These are phyloP conservation scores for Malus hybrid DNA, from an alignment of 331 rosid genomes.

Conservation along the genomic window DNA sequence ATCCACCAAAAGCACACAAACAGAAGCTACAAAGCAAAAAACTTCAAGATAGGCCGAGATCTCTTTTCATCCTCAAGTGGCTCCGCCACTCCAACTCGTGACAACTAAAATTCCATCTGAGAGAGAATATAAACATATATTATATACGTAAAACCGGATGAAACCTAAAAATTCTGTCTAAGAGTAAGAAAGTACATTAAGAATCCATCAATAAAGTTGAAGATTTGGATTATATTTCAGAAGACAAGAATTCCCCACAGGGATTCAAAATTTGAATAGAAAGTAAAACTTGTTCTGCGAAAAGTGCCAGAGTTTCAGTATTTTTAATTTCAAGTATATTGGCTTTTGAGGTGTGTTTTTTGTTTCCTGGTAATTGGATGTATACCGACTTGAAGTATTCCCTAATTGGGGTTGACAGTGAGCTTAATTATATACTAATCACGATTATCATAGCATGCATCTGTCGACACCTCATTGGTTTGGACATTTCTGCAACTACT, in stretches of 20 bases:
- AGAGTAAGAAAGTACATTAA: not conserved
- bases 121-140: no score
- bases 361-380: slow-evolving; percentile 67
- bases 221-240: slow-evolving; percentile 26
- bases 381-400: slow-evolving; percentile 29
- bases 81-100: no score
- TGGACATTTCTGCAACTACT: slow-evolving; percentile 52
- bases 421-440: slow-evolving; percentile 17
- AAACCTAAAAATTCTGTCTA: not conserved
- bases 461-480: slow-evolving; percentile 29
- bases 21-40: no score
- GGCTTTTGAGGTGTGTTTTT: slow-evolving; percentile 78
- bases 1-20: no score
- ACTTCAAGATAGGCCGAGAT: no score
- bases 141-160: no score
- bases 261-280: slow-evolving; percentile 1
- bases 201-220: slow-evolving; percentile 25
- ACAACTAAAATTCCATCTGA: no score
- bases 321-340: not conserved
- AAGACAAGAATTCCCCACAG: slow-evolving; percentile 19
- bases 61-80: no score
- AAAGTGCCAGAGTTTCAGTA: slow-evolving; percentile 31
- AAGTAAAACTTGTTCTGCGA: slow-evolving; percentile 19
- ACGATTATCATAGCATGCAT: slow-evolving; percentile 16
- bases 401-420: slow-evolving; percentile 15